Conservation (phyloP, 306 rosid species). For the Castanea sativa region DNA sequence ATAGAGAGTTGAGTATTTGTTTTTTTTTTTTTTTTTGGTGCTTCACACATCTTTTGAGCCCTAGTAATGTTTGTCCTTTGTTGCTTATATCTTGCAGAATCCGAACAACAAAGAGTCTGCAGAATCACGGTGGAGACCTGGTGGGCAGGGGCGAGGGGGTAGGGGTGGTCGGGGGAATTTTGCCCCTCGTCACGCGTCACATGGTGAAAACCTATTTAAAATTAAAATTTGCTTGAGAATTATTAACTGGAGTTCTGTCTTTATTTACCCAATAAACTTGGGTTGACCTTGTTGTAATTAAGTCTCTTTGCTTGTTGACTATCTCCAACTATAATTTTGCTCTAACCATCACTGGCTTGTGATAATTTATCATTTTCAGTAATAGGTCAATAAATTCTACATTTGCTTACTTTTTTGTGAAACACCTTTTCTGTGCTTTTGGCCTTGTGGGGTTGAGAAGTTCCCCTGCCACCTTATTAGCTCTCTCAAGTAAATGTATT, state of each 20-base stretch:
- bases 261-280: not conserved
- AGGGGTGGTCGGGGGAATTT: slow-evolving; percentile 75
- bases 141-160: slow-evolving; percentile 69
- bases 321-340: slow-evolving; percentile 12
- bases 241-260: not conserved
- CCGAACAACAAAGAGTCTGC: slow-evolving; percentile 65
- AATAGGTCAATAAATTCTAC: not conserved
- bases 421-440: not conserved
- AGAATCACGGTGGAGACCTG: slow-evolving; percentile 75
- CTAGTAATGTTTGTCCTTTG: slow-evolving; percentile 12
- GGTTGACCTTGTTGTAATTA: not conserved
- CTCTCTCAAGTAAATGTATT: slow-evolving; percentile 20
- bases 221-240: slow-evolving; percentile 15
- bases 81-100: slow-evolving; percentile 56
- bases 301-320: not conserved
- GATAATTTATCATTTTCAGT: not conserved
- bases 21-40: not conserved
- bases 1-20: not conserved
- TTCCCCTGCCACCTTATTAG: not conserved
- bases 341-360: slow-evolving; percentile 3
- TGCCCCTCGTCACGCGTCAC: slow-evolving; percentile 52
- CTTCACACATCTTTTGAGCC: slow-evolving; percentile 7
- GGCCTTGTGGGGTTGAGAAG: not conserved
- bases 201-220: slow-evolving; percentile 51
- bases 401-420: not conserved